Evolutionary conservation across 2,329 filamentous ascomycete species (phyloP), one percentile per base, ranked within the genome.

Genomic region (Trichoderma lentiforme): DNA sequence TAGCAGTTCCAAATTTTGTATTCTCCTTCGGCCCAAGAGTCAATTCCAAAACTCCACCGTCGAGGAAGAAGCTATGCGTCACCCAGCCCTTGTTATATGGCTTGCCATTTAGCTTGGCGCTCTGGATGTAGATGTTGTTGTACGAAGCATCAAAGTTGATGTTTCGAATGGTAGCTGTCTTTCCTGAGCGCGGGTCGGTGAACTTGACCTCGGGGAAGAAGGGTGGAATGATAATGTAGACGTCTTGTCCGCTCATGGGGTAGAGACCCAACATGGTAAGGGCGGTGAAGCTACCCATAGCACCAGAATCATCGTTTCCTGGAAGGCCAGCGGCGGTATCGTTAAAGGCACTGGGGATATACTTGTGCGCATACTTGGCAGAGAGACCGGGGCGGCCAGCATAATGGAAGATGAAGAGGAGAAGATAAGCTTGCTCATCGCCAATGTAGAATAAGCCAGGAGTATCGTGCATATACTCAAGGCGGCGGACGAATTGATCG

Each of bases 311-410:
- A 75, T 88, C 86, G 75, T 88, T 88, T 5, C 86, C 86, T 0
- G 86, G 86, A 39, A 88, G 84, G 0, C 92, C 92, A 36, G 82
- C 83, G 3, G 88, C 78, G 0, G 87, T 88, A 30, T 88, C 86
- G 81, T 93, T 92, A 84, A 93, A 93, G 66, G 88, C 86, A 1
- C 83, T 83, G 0, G 91, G 91, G 72, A 93, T 92, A 76, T 93
- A 93, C 74, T 82, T 85, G 76, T 91, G 90, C 0, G 86, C 84
- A 75, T 88, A 88, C 73, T 83, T 80, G 21, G 84, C 80, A 26
- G 85, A 87, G 34, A 86, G 80, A 0, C 82, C 91, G 0, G 91
- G 91, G 0, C 91, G 86, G 0, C 88, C 90, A 1, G 86, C 88
- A 76, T 92, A 93, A 80, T 93, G 91, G 82, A 87, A 87, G 74